phyloP scores from a whole-genome alignment of 106 monocot genomes.

The Alisma plantagoaquatica region DNA sequence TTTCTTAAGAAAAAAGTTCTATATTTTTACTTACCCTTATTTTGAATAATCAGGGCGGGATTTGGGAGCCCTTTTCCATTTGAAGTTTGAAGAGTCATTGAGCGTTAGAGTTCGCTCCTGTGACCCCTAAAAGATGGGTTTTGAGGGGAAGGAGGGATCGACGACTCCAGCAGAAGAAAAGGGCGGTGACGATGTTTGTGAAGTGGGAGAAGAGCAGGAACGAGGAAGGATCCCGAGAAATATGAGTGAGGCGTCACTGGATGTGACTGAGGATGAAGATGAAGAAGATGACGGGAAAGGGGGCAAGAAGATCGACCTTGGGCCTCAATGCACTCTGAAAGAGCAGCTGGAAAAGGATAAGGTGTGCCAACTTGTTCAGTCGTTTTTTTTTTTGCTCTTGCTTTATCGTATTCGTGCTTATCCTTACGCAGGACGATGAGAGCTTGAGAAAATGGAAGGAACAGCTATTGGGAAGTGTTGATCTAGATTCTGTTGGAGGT shows the following conservation, averaged over 20 bases:
- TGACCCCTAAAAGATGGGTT: slow-evolving; percentile 28
- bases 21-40: no score
- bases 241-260: slow-evolving; percentile 41
- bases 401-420: not conserved
- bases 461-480: slow-evolving; percentile 79
- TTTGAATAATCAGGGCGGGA: no score
- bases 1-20: no score
- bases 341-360: slow-evolving; percentile 82
- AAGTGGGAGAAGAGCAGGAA: not conserved
- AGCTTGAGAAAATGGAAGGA: slow-evolving; percentile 93
- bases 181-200: not conserved
- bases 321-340: slow-evolving; percentile 70
- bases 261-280: slow-evolving; percentile 30
- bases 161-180: no score
- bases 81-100: not conserved
- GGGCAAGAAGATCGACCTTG: slow-evolving; percentile 42
- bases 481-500: slow-evolving; percentile 89
- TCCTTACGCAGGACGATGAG: slow-evolving; percentile 71
- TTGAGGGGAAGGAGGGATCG: slow-evolving; percentile 26
- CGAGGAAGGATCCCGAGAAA: slow-evolving; percentile 14
- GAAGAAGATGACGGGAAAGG: slow-evolving; percentile 51
- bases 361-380: slow-evolving; percentile 20
- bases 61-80: not conserved
- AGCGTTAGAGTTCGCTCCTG: not conserved
- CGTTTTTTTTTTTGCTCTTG: not conserved